Percentiles rank a stretch among this genome's conserved stretches.
Evolutionary conservation across 352 stramenopile species (phyloP).

Genomic region (Globisporangium yorkense): DNA sequence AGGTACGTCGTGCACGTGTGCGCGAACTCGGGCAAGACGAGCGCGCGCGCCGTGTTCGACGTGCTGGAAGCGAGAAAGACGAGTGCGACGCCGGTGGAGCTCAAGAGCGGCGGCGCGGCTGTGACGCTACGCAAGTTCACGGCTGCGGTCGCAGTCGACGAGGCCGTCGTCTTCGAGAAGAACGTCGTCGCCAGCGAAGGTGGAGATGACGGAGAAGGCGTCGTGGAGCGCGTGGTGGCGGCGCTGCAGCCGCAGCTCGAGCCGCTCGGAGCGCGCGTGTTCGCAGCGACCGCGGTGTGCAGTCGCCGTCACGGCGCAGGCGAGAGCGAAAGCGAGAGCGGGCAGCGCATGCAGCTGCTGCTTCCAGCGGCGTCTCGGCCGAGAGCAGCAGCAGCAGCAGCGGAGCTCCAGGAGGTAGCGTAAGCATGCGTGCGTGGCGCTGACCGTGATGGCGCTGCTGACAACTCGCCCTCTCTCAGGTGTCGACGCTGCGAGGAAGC

Average conservation of each 20-base stretch:
- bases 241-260: constrained; percentile 44
- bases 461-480: background rate
- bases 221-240: constrained; percentile 31
- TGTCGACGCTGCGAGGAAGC: constrained; percentile 19
- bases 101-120: constrained; percentile 14
- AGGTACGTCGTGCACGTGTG: constrained; percentile 44
- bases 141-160: constrained; percentile 38
- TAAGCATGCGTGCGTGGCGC: no score
- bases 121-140: constrained; percentile 31
- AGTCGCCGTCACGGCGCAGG: constrained; percentile 4
- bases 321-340: background rate
- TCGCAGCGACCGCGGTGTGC: constrained; percentile 25
- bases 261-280: constrained; percentile 36
- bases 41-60: constrained; percentile 15
- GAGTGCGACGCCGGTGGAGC: constrained; percentile 16
- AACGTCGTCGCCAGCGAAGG: background rate
- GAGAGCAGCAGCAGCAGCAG: background rate
- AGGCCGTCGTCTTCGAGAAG: constrained; percentile 23
- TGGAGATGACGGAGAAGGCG: background rate
- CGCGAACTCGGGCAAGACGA: constrained; percentile 13
- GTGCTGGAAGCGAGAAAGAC: constrained; percentile 35
- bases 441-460: background rate
- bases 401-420: background rate
- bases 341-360: constrained; percentile 36
- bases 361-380: constrained; percentile 8